Evolutionary conservation across 176 grass and related monocot genomes (phyloP), one percentile per base, ranked within the genome.

Genomic region (Phyllostachys edulis): DNA sequence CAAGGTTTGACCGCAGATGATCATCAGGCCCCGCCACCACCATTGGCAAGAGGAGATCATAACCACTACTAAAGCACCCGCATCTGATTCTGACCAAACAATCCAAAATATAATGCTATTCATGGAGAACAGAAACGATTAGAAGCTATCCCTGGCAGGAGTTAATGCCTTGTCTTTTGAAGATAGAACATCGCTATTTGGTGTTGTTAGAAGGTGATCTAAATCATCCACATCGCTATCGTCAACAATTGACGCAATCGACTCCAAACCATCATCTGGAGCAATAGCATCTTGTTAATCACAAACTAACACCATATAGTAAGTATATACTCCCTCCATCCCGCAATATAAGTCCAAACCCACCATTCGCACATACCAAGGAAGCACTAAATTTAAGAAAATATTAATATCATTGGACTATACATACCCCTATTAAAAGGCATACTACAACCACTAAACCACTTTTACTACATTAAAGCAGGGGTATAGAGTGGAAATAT

Each of bases 181-280:
- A 47, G 85, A 85, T 83, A 90, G 51, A 78, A 88, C 44, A 7
- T 93, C 87, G 18, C 91, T 96, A 66, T 80, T 96, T 40, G 94
- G 82, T 4, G 90, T 91, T 82, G 84, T 86, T 63, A 95, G 80
- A 55, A 95, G 85, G 60, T 87, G 90, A 79, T 91, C 93, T 78
- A 87, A 55, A 70, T 92, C 90, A 55, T 89, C 93, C 0, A 85
- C 34, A 5, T 80, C 78, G 38, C 85, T 90, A 79, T 84, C 88
- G 14, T 91, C 88, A 23, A 85, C 60, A 4, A 89, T 67, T 17
- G 90, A 92, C 15, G 90, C 86, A 76, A 87, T 82, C 45, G 87
- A 92, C 78, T 90, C 90, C 76, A 89, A 78, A 49, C 80, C 93
- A 79, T 95, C 93, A 89, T 90, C 90, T 95, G 85, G 34, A 89